These are phyloP conservation scores for Cladosporium colombiae DNA, from an alignment of 2,329 filamentous ascomycete genomes.

Conservation along the genomic window DNA sequence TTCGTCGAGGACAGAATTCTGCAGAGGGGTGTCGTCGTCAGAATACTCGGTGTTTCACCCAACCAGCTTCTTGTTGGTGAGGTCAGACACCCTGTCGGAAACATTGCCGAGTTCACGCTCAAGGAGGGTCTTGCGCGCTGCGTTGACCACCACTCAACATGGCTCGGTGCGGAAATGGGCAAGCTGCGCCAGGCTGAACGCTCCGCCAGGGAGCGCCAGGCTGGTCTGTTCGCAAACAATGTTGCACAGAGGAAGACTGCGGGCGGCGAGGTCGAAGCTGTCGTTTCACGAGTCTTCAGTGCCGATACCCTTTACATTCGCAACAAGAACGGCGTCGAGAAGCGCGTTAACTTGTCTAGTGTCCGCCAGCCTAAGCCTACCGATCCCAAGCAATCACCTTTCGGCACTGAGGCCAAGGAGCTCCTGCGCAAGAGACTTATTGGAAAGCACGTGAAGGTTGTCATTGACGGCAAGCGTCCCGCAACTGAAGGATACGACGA, in stretches of 20 bases:
- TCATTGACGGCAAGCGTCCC: slow-evolving; percentile 86
- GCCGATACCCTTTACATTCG: slow-evolving; percentile 87
- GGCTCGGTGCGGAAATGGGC: slow-evolving; percentile 88
- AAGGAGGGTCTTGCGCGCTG: slow-evolving; percentile 87
- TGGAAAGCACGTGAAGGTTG: slow-evolving; percentile 90
- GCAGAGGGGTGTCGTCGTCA: slow-evolving; percentile 80
- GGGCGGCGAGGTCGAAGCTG: slow-evolving; percentile 71
- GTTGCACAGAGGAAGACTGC: slow-evolving; percentile 65
- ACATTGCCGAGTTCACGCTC: slow-evolving; percentile 88
- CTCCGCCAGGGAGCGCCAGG: slow-evolving; percentile 72
- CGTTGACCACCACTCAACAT: slow-evolving; percentile 91
- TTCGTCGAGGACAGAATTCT: slow-evolving; percentile 86
- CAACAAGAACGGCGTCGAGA: slow-evolving; percentile 81
- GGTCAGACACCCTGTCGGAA: slow-evolving; percentile 81
- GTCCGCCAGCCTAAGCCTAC: slow-evolving; percentile 87
- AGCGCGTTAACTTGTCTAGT: slow-evolving; percentile 88
- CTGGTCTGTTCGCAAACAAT: slow-evolving; percentile 79
- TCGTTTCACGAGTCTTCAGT: slow-evolving; percentile 80
- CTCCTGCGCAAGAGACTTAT: slow-evolving; percentile 92
- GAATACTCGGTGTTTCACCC: slow-evolving; percentile 81
- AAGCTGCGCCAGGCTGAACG: slow-evolving; percentile 83
- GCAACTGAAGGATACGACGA: slow-evolving; percentile 90
- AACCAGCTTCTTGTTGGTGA: slow-evolving; percentile 89
- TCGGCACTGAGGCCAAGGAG: slow-evolving; percentile 91
- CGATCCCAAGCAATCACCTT: slow-evolving; percentile 84